phyloP scores from a whole-genome alignment of 106 monocot species.

The Platanthera guangdongensis region DNA sequence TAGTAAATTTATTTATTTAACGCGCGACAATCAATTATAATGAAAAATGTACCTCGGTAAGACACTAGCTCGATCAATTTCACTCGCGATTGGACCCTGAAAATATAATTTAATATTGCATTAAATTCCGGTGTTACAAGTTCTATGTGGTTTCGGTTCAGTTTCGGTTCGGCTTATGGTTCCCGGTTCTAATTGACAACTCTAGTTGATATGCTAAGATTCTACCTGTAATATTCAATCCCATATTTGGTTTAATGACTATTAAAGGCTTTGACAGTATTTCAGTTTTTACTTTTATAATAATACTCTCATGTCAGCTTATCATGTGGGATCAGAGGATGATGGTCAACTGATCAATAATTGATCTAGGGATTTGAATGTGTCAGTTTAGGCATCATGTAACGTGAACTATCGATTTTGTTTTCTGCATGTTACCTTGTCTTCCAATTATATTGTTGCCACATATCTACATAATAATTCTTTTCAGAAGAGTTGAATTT shows the following conservation, averaged over 20 bases:
- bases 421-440: background rate
- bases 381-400: background rate
- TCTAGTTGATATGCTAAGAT: too few relatives aligned
- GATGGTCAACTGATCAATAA: background rate
- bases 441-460: background rate
- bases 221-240: too few relatives aligned
- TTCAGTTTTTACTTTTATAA: background rate
- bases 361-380: background rate
- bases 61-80: too few relatives aligned
- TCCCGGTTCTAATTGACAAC: too few relatives aligned
- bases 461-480: background rate
- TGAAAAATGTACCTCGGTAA: too few relatives aligned
- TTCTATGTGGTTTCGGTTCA: too few relatives aligned
- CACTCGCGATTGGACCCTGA: too few relatives aligned
- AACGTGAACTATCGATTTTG: background rate
- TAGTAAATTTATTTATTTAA: too few relatives aligned
- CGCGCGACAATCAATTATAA: too few relatives aligned
- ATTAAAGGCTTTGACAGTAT: background rate
- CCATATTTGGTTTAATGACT: background rate
- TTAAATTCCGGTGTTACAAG: too few relatives aligned
- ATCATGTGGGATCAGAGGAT: background rate
- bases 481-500: constrained; percentile 1
- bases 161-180: too few relatives aligned
- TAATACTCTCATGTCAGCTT: background rate
- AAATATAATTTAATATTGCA: too few relatives aligned